A percentile compares a stretch with the other conserved stretches of the same genome.
phyloP scores from a whole-genome alignment of 192 early-diverging fungal species.

The Coemansia sp. region DNA sequence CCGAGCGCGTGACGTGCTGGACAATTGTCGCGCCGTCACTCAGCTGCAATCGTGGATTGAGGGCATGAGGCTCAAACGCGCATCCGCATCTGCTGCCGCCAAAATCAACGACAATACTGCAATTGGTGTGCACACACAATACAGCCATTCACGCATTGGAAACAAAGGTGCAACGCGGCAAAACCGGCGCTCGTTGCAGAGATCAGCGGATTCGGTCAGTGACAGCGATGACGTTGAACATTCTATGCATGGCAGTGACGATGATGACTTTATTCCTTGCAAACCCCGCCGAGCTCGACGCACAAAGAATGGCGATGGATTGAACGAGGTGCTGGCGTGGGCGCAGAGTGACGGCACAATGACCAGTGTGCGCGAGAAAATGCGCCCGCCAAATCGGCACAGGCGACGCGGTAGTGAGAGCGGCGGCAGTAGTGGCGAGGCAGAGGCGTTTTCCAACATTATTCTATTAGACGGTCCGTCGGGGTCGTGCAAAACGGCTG shows the following conservation, averaged over 20 bases:
- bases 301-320: slow-evolving; percentile 3
- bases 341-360: slow-evolving; percentile 38
- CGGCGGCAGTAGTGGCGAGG: slow-evolving; percentile 39
- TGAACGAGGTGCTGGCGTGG: slow-evolving; percentile 34
- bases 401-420: slow-evolving; percentile 21
- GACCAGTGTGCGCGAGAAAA: slow-evolving; percentile 28
- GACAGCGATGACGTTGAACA: background rate
- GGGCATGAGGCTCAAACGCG: slow-evolving; percentile 37
- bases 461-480: slow-evolving; percentile 65
- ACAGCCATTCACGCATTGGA: background rate
- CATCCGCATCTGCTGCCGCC: slow-evolving; percentile 3
- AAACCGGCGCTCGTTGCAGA: background rate
- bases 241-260: slow-evolving; percentile 19
- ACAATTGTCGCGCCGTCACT: slow-evolving; percentile 23
- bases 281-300: background rate
- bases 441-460: slow-evolving; percentile 51
- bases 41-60: slow-evolving; percentile 49
- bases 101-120: slow-evolving; percentile 8
- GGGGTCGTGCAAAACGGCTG: slow-evolving; percentile 71
- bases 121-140: slow-evolving; percentile 9
- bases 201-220: slow-evolving; percentile 13
- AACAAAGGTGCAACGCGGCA: background rate
- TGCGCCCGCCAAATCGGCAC: slow-evolving; percentile 4
- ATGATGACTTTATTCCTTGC: slow-evolving; percentile 45
- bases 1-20: slow-evolving; percentile 30